Evolutionary conservation across 2,329 filamentous ascomycete genomes (phyloP).

Genomic region (Fusarium sp.): DNA sequence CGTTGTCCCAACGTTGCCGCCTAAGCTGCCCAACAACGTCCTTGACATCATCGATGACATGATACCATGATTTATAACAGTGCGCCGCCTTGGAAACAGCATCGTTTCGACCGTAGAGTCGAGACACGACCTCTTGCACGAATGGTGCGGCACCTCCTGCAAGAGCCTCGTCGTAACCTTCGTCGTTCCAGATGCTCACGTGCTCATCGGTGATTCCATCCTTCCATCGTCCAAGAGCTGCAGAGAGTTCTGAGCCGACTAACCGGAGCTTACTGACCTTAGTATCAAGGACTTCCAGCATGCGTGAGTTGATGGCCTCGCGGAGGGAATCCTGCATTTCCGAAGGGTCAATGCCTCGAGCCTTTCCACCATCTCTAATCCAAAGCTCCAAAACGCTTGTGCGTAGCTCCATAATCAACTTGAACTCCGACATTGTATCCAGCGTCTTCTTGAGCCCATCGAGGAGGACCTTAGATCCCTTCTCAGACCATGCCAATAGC

Average conservation of each 20-base stretch:
- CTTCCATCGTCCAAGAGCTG: conserved; percentile 70
- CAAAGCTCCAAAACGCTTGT: conserved; percentile 78
- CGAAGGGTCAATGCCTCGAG: conserved; percentile 73
- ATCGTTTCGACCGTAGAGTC: conserved; percentile 78
- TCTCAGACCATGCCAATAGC: conserved; percentile 71
- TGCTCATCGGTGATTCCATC: conserved; percentile 61
- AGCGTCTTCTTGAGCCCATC: conserved; percentile 72
- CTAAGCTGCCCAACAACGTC: conserved; percentile 72
- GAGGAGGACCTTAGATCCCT: conserved; percentile 68
- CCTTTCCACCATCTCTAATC: conserved; percentile 75
- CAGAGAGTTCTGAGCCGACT: conserved; percentile 73
- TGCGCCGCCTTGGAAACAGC: conserved; percentile 70
- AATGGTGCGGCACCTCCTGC: conserved; percentile 74
- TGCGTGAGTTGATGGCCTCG: conserved; percentile 73
- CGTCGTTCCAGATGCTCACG: conserved; percentile 73
- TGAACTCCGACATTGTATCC: conserved; percentile 71
- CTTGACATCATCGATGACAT: conserved; percentile 75
- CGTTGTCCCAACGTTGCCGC: conserved; percentile 79
- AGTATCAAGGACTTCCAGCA: conserved; percentile 70
- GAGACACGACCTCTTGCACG: conserved; percentile 74
- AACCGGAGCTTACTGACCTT: conserved; percentile 73
- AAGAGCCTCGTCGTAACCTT: conserved; percentile 73
- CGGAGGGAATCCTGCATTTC: conserved; percentile 77
- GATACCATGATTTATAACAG: conserved; percentile 78
- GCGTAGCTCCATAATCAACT: conserved; percentile 75